Percentiles rank a stretch among this genome's conserved stretches.
phyloP scores from a whole-genome alignment of 257 asterid species.

The Paulownia fortunei region DNA sequence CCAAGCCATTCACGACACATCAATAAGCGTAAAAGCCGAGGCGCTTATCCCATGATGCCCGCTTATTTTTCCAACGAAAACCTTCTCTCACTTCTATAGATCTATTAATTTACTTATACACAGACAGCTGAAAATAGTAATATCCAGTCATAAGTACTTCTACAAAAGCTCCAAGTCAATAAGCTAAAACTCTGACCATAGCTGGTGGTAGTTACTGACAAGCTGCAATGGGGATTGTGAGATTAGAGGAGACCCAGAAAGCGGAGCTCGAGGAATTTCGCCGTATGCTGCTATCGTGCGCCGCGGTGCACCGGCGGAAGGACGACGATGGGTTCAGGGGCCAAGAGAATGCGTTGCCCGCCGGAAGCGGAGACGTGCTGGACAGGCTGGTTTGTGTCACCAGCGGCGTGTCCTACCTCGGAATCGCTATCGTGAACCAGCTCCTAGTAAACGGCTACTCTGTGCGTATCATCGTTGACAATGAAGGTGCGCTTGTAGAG shows the following conservation, averaged over 20 bases:
- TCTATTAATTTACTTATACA: background rate
- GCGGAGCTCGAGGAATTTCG: constrained; percentile 79
- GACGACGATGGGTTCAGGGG: constrained; percentile 43
- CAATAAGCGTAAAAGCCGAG: constrained; percentile 21
- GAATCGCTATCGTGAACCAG: constrained; percentile 79
- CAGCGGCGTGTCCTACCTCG: constrained; percentile 90
- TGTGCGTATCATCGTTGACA: constrained; percentile 79
- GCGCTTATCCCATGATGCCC: constrained; percentile 33
- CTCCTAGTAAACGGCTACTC: constrained; percentile 86
- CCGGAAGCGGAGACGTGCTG: constrained; percentile 42
- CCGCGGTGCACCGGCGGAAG: constrained; percentile 67
- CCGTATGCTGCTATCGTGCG: constrained; percentile 74
- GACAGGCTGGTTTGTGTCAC: constrained; percentile 83
- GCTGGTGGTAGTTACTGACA: background rate
- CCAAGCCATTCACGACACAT: constrained; percentile 11
- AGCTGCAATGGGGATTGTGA: constrained; percentile 69
- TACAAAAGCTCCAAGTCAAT: too few species aligned
- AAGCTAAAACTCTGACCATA: background rate
- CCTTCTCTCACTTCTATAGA: background rate
- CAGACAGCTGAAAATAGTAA: background rate
- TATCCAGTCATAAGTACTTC: background rate
- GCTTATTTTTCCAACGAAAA: constrained; percentile 27
- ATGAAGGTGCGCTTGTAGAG: constrained; percentile 57
- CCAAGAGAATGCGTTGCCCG: constrained; percentile 2
- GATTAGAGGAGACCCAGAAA: constrained; percentile 57